Percentiles rank a stretch among this genome's conserved stretches.
Conservation (phyloP, 495 filamentous ascomycete genomes). For the Physcia stellaris region DNA sequence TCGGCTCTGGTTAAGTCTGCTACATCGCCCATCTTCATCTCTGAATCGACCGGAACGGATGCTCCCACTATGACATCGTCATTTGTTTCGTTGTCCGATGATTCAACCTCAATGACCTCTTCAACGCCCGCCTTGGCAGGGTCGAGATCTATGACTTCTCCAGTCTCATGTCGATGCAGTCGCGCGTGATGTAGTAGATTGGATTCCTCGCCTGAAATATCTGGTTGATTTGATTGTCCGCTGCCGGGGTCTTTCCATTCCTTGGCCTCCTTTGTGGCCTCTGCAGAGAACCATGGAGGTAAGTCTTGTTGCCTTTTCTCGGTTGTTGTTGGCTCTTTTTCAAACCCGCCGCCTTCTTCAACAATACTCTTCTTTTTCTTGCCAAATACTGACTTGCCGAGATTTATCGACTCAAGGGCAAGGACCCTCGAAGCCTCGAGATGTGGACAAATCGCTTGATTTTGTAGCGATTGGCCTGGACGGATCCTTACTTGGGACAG, state of each 20-base stretch:
- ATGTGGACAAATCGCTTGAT: no score
- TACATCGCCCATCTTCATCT: constrained; percentile 27
- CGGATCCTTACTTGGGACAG: no score
- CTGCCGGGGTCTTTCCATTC: constrained; percentile 21
- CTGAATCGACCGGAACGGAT: constrained; percentile 14
- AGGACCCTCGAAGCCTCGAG: constrained; percentile 53
- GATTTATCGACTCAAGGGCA: constrained; percentile 76
- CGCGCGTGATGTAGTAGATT: constrained; percentile 21
- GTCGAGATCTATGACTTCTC: constrained; percentile 35
- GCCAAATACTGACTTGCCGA: constrained; percentile 43
- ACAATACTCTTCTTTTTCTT: constrained; percentile 30
- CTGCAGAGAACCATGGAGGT: constrained; percentile 72
- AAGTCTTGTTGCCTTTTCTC: constrained; percentile 43
- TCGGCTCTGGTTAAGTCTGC: constrained; percentile 26
- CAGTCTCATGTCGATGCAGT: constrained; percentile 27
- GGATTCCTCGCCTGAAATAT: constrained; percentile 6
- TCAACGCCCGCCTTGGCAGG: constrained; percentile 16
- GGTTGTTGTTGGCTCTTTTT: constrained; percentile 31
- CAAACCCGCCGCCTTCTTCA: constrained; percentile 59
- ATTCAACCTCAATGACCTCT: constrained; percentile 31
- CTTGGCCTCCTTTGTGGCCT: constrained; percentile 22
- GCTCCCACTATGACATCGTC: constrained; percentile 45
- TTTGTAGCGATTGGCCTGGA: no score
- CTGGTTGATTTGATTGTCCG: constrained; percentile 12
- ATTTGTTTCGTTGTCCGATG: constrained; percentile 18